Evolutionary conservation across 1,284 basidiomycete genomes (phyloP), one percentile per base, ranked within the genome.

Genomic region (Stygiomarasmius scandens): DNA sequence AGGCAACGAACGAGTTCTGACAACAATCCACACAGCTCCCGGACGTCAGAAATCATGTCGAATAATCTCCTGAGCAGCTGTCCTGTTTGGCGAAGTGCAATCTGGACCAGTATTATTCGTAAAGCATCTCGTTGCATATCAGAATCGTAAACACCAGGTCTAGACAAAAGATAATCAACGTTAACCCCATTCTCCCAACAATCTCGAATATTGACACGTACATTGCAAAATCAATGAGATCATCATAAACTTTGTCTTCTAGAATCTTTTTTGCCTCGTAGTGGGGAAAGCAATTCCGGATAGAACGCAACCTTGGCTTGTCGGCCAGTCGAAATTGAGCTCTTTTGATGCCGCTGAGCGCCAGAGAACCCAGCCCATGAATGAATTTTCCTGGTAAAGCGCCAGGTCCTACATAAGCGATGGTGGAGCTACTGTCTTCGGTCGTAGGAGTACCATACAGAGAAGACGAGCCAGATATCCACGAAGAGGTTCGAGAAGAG

Each of bases 141-240:
- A 9, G 25, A 16, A 47, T 20, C 23, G 20, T 41, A 54, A n/a
- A 32, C 9, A 20, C 22, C 52, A 54, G 43, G 43, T 22, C 52
- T 29, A 5, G 52, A 16, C 43, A 14, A 3, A 8, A 11, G 8
- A 23, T 24, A 8, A 29, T 22, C n/a, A 10, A 49, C n/a, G 22
- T 27, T 12, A 22, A 11, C 8, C 29, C 36, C 9, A 19, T 11
- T 34, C 8, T 34, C n/a, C 12, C 50, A 52, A 16, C n/a, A 11
- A 34, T n/a, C n/a, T n/a, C n/a, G n/a, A n/a, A n/a, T n/a, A n/a
- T 10, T 20, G n/a, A 14, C 27, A 52, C 51, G 25, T 14, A 52
- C 51, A 34, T 52, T 4, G 51, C 22, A 25, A 52, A 27, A 11
- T 52, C 51, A 29, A 52, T 41, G 3, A 52, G 23, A 38, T n/a